Base-by-base conservation (phyloP, 306 rosid species). In the Hippophae rhamnoides region DNA sequence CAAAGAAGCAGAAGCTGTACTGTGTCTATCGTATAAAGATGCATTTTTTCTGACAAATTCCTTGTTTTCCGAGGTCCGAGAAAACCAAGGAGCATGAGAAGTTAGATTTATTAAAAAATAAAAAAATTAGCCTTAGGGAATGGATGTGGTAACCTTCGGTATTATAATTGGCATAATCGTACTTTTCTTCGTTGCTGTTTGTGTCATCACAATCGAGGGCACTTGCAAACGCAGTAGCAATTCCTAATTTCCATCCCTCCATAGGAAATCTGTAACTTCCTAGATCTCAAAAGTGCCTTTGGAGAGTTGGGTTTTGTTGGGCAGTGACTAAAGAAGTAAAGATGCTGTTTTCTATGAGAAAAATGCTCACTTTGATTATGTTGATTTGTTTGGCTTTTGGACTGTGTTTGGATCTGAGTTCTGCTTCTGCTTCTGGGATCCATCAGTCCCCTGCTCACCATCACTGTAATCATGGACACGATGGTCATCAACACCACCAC, bases 131-230 rank as follows among this genome's bases (percentile, higher is more conserved):
- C 38, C 38, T 31, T 31, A 14, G 5, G 54, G 58, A 23, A 87
- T 84, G 98, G 98, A 87, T 76, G 82, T 80, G 0, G 53, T 87
- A 57, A 69, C 87, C 5, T 90, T 87, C 79, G 98, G 98, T 44
- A 69, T 87, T 25, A 90, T 87, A 78, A 57, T 90, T 63, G 89
- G 69, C 46, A 71, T 87, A 51, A 85, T 90, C 50, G 48, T 90
- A n/a, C 87, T 90, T 58, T 87, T 87, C 74, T 69, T 90, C 40
- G 50, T 26, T 5, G 59, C 68, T 23, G 87, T 90, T 48, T 79
- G 95, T 73, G 75, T 68, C 72, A 83, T 90, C 79, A 85, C 95
- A 42, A 83, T 90, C 31, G 82, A 87, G 71, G 98, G 98, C 61
- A 82, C 89, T 58, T 85, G 95, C 73, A 77, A 74, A 14, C 70